Conservation (phyloP, 768 basidiomycete species). For the Pleurotus tuber-regium region DNA sequence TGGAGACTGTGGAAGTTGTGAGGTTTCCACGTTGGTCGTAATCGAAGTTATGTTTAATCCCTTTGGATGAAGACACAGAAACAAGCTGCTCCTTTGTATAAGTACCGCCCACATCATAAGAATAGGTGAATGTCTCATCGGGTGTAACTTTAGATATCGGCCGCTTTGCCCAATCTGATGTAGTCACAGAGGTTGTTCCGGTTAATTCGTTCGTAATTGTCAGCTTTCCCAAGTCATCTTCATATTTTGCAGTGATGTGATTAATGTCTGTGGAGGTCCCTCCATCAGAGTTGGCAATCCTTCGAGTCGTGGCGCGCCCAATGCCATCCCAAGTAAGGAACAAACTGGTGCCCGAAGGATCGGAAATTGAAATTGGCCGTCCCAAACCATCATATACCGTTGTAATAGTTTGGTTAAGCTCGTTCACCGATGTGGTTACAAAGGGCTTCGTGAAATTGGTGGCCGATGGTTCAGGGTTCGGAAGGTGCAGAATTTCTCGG, state of each 20-base stretch:
- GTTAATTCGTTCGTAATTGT: background rate
- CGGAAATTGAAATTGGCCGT: constrained; percentile 4
- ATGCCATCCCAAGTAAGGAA: constrained; percentile 11
- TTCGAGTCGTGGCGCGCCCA: background rate
- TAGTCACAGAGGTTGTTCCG: background rate
- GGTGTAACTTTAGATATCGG: background rate
- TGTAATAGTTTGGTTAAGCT: background rate
- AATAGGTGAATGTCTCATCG: background rate
- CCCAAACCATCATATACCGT: constrained; percentile 10
- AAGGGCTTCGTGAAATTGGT: constrained; percentile 6
- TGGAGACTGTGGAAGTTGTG: background rate
- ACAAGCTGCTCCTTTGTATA: background rate
- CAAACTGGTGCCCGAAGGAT: constrained; percentile 3
- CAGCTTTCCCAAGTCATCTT: background rate
- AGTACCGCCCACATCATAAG: background rate
- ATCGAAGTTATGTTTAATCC: background rate
- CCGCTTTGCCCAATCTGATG: background rate
- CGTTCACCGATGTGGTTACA: constrained; percentile 2
- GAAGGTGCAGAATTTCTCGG: constrained; percentile 2
- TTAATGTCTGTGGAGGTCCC: background rate
- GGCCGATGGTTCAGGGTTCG: constrained; percentile 10
- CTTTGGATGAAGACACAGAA: background rate
- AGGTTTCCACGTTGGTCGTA: background rate
- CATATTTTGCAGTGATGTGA: background rate
- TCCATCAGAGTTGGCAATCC: background rate